Percentiles rank a stretch among this genome's conserved stretches.
Evolutionary conservation across 2,329 filamentous ascomycete species (phyloP).

Genomic region (Colletotrichum horii): DNA sequence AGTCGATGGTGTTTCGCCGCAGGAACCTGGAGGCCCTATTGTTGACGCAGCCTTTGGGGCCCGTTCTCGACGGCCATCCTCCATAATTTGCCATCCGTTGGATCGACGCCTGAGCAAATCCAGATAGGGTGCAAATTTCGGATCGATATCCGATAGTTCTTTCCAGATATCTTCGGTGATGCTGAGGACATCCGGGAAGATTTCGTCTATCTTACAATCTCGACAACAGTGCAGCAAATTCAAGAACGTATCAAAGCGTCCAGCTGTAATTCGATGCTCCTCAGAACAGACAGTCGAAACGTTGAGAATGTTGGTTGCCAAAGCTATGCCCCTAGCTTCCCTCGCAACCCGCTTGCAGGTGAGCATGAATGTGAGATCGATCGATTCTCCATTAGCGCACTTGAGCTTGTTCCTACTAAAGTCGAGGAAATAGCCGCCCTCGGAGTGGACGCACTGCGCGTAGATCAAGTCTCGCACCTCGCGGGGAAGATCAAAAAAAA

Average conservation of each 20-base stretch:
- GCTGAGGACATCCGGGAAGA: not conserved
- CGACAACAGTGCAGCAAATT: not conserved
- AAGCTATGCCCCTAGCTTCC: not conserved
- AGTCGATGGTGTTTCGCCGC: not conserved
- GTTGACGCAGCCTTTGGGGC: not conserved
- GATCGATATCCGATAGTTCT: not conserved
- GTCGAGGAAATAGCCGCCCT: not conserved
- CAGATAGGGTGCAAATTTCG: not conserved
- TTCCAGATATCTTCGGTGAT: not conserved
- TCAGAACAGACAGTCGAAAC: not conserved
- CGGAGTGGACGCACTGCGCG: not conserved
- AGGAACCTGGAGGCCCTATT: not conserved
- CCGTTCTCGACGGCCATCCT: not conserved
- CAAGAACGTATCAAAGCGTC: not conserved
- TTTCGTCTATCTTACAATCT: rapidly evolving
- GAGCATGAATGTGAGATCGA: not conserved
- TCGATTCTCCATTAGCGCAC: not conserved
- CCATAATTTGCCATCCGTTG: not conserved
- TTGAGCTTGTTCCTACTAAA: not conserved
- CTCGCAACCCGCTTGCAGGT: not conserved
- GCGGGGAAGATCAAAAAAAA: not conserved
- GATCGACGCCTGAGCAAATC: not conserved
- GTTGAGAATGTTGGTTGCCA: not conserved
- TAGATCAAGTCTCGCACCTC: not conserved
- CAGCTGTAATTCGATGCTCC: not conserved